Evolutionary conservation across 2,329 filamentous ascomycete species (phyloP), one percentile per base, ranked within the genome.

Genomic region (Xenoacremonium recifei): DNA sequence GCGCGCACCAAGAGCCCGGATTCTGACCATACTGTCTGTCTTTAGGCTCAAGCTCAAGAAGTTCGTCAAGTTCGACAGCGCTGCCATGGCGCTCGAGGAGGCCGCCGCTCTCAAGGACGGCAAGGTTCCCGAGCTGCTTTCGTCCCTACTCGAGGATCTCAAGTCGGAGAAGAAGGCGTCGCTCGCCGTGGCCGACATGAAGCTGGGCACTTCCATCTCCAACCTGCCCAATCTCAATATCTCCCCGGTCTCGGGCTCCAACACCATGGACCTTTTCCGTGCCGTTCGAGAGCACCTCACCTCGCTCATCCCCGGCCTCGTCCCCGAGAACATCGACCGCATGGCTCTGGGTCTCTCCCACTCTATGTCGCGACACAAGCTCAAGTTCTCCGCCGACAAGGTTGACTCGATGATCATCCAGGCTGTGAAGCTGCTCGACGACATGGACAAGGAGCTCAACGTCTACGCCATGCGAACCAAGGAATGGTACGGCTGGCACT

Each of bases 401-500:
- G 92, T 99, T 55, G 93, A 99, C 65, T 93, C 93, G 38, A 99
- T 99, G 93, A 96, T 99, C 63, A 91, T 99, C 44, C 93, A 99
- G 72, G 91, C 91, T 43, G 93, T 99, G 64, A 85, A 87, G 51
- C 81, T 96, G 38, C 78, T 99, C 35, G 93, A 99, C 64, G 93
- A 99, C 53, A 75, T 99, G 48, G 93, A 99, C 75, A 99, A 99
- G 78, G 93, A 99, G 71, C 77, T 99, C 51, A 99, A 99, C 76
- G 93, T 89, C 58, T 97, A 96, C 64, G 92, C 93, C 52, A 99
- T 99, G 93, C 81, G 93, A 67, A 90, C 96, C 49, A 97, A 97
- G 82, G 93, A 99, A 70, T 99, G 93, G 93, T 99, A 99, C 66
- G 93, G 93, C 61, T 99, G 93, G 93, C 93, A 97, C 71, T 99